Evolutionary conservation across 257 asterid species (phyloP).

Genomic region (Solanum pimpinellifolium): DNA sequence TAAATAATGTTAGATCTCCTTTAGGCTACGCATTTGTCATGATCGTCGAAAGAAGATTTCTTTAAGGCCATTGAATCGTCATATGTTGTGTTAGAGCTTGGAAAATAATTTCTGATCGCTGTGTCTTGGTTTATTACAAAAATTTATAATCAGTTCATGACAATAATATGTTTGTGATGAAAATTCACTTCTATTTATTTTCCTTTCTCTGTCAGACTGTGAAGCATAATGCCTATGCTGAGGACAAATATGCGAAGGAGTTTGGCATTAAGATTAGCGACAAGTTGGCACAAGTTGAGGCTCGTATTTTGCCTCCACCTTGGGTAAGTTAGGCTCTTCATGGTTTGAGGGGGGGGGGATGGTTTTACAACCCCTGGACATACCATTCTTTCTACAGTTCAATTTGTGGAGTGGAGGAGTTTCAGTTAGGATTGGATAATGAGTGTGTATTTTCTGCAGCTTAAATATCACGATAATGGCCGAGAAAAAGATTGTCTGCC

Average conservation of each 20-base stretch:
- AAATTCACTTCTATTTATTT: neutral
- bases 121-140: neutral
- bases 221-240: constrained; percentile 64
- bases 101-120: neutral
- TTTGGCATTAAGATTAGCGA: constrained; percentile 94
- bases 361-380: neutral
- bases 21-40: neutral
- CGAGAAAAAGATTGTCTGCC: constrained; percentile 90
- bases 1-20: neutral
- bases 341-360: neutral
- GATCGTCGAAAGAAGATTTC: too few relatives aligned
- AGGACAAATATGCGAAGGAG: constrained; percentile 78
- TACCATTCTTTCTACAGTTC: neutral
- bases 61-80: neutral
- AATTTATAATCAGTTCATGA: neutral
- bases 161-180: neutral
- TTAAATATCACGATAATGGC: constrained; percentile 90
- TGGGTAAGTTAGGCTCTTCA: constrained; percentile 34
- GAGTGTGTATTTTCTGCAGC: constrained; percentile 29
- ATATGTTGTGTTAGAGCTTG: neutral
- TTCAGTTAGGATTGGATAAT: neutral
- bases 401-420: neutral
- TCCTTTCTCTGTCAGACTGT: constrained; percentile 46
- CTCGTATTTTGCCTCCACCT: constrained; percentile 90
- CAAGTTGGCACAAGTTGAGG: constrained; percentile 85